phyloP scores from a whole-genome alignment of 352 stramenopile species.

The Globisporangium megalacanthum region DNA sequence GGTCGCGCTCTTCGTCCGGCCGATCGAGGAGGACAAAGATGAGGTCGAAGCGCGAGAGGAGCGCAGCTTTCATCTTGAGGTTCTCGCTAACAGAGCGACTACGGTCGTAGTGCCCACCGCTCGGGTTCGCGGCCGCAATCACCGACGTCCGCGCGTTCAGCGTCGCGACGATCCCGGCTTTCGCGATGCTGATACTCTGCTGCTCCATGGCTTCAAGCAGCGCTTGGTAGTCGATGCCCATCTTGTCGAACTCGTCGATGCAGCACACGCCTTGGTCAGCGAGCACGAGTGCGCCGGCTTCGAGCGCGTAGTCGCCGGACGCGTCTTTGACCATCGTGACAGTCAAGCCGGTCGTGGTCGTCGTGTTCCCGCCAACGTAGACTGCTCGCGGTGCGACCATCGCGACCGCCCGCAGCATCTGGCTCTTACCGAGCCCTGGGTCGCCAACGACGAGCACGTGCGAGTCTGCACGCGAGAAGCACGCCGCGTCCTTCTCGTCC shows the following conservation, averaged over 20 bases:
- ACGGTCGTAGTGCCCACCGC: constrained; percentile 95
- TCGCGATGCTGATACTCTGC: constrained; percentile 95
- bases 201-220: constrained; percentile 99
- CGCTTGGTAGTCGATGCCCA: constrained; percentile 87
- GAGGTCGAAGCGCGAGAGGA: constrained; percentile 97
- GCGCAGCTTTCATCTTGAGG: constrained; percentile 93
- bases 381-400: constrained; percentile 91
- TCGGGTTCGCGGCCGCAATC: constrained; percentile 96
- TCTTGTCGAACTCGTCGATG: constrained; percentile 99
- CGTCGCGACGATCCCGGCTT: constrained; percentile 91
- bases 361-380: constrained; percentile 97
- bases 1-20: constrained; percentile 91
- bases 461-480: constrained; percentile 86
- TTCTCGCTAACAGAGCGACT: constrained; percentile 94
- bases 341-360: constrained; percentile 94
- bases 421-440: constrained; percentile 94
- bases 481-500: constrained; percentile 49
- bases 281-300: constrained; percentile 91
- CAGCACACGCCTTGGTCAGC: constrained; percentile 95
- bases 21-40: constrained; percentile 96
- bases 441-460: constrained; percentile 97
- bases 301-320: constrained; percentile 87
- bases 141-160: constrained; percentile 94
- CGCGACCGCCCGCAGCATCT: constrained; percentile 91
- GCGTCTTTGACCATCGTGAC: constrained; percentile 95